Evolutionary conservation across 495 filamentous ascomycete genomes (phyloP).

Genomic region (Ascodesmis nigricans): DNA sequence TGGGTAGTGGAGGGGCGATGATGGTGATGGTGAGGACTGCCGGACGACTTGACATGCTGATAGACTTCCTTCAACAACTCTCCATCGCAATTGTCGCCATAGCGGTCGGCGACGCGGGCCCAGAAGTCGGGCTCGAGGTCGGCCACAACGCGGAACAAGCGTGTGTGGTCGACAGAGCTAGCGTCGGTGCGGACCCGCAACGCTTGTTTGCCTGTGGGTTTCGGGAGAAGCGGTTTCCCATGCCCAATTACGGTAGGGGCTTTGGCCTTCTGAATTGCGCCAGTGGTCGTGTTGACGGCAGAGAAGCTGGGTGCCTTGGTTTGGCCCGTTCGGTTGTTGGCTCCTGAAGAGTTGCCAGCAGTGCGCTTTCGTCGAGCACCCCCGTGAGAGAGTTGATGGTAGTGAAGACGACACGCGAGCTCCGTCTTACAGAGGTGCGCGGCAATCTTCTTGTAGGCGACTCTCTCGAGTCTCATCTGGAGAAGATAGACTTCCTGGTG

Average conservation of each 20-base stretch:
- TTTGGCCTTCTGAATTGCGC: slow-evolving; percentile 19
- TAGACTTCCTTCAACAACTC: slow-evolving; percentile 46
- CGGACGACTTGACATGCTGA: slow-evolving; percentile 24
- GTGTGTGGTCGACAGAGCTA: slow-evolving; percentile 38
- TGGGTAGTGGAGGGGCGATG: slow-evolving; percentile 2
- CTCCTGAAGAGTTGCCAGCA: too few species aligned
- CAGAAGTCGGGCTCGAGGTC: slow-evolving; percentile 49
- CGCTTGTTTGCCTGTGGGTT: slow-evolving; percentile 17
- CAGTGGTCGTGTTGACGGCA: slow-evolving; percentile 22
- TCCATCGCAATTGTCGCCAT: slow-evolving; percentile 40
- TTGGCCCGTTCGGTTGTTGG: too few species aligned
- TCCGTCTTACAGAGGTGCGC: slow-evolving; percentile 67
- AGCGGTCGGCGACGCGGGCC: slow-evolving; percentile 45
- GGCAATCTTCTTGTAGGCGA: slow-evolving; percentile 78
- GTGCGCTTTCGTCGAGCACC: slow-evolving; percentile 40
- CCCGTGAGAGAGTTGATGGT: slow-evolving; percentile 63
- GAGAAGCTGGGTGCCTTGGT: slow-evolving; percentile 20
- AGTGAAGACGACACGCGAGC: slow-evolving; percentile 63
- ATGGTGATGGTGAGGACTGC: slow-evolving; percentile 1
- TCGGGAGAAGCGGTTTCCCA: slow-evolving; percentile 21
- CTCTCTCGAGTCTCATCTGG: slow-evolving; percentile 61
- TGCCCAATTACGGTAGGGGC: slow-evolving; percentile 14
- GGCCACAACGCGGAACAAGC: slow-evolving; percentile 46
- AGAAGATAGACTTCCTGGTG: slow-evolving; percentile 60
- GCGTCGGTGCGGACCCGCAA: slow-evolving; percentile 20